phyloP scores from a whole-genome alignment of 1,139 yeast species.

The Candida sp. region DNA sequence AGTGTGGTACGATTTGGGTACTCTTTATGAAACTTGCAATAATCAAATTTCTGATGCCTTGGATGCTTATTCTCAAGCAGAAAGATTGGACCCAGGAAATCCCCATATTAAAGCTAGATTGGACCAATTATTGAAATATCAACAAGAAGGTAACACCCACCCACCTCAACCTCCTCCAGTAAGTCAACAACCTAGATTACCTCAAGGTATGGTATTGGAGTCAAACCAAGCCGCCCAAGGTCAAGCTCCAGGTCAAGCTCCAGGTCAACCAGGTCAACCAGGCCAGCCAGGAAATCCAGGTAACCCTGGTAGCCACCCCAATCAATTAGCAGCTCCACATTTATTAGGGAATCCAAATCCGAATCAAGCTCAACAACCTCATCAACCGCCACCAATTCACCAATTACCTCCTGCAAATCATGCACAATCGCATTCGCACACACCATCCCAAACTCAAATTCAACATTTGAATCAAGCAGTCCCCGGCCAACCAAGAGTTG shows the following conservation, averaged over 20 bases:
- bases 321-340: conserved; percentile 6
- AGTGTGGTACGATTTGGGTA: conserved; percentile 98
- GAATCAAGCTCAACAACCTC: conserved; percentile 12
- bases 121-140: conserved; percentile 76
- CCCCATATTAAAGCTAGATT: conserved; percentile 92
- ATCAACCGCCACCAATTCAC: conserved; percentile 11
- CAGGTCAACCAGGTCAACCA: conserved; percentile 6
- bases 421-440: background rate
- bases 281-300: conserved; percentile 23
- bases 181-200: conserved; percentile 55
- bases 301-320: conserved; percentile 13
- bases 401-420: background rate
- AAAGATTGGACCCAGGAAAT: conserved; percentile 89
- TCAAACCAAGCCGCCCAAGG: conserved; percentile 26
- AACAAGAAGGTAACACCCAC: conserved; percentile 68
- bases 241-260: conserved; percentile 16
- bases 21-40: conserved; percentile 94
- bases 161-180: conserved; percentile 69
- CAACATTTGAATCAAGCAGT: conserved; percentile 5
- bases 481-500: background rate
- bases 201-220: conserved; percentile 58
- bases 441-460: background rate
- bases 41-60: conserved; percentile 93
- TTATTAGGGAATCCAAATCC: conserved; percentile 8
- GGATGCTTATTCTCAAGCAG: conserved; percentile 96